Evolutionary conservation across 768 basidiomycete genomes (phyloP).

Genomic region (Crucibulum laeve): DNA sequence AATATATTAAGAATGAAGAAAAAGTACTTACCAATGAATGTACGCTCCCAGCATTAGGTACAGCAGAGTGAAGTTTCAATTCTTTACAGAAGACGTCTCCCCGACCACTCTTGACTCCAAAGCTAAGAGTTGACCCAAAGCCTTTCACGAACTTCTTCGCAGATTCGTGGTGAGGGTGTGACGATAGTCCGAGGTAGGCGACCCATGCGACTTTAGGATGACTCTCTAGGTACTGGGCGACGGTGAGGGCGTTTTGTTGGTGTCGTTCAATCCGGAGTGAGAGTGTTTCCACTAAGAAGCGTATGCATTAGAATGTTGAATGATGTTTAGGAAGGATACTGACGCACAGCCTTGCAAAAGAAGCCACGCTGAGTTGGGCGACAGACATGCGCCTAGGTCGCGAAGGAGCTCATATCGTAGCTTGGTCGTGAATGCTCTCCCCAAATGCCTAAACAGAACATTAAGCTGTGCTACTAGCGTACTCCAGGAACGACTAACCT

Average conservation of each 20-base stretch:
- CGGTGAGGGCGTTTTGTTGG: conserved; percentile 60
- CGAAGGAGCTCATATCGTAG: conserved; percentile 43
- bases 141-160: conserved; percentile 47
- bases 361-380: conserved; percentile 71
- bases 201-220: conserved; percentile 74
- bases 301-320: too few species aligned
- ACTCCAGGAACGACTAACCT: too few species aligned
- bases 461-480: too few species aligned
- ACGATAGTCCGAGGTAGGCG: conserved; percentile 64
- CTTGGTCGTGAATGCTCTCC: too few species aligned
- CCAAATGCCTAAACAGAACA: too few species aligned
- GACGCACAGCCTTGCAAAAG: conserved; percentile 75
- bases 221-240: conserved; percentile 49
- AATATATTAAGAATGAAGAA: too few species aligned
- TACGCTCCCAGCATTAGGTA: conserved; percentile 64
- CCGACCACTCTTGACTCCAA: conserved; percentile 66
- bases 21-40: conserved; percentile 15
- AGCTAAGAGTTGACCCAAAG: conserved; percentile 74
- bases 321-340: too few species aligned
- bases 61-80: conserved; percentile 63
- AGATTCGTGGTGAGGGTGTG: conserved; percentile 54
- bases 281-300: too few species aligned
- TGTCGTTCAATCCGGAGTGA: conserved; percentile 69
- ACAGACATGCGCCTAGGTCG: conserved; percentile 60
- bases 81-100: conserved; percentile 58